A percentile compares a stretch with the other conserved stretches of the same genome.
These are phyloP conservation scores for Vitis hybrid DNA, from an alignment of 177 flowering plant genomes.

Conservation along the genomic window DNA sequence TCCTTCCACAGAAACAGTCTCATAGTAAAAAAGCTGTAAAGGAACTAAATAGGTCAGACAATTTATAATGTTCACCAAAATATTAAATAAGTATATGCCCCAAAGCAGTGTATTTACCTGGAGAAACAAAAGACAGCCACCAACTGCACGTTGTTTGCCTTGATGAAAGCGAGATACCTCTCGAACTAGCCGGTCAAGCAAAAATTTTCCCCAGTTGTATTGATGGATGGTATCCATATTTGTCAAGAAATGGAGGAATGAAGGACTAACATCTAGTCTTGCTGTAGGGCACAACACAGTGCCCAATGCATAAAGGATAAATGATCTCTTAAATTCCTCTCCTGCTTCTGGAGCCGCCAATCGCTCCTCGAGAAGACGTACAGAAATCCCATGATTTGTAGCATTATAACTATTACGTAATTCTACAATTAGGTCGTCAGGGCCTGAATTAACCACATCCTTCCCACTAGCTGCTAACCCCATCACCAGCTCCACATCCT, in stretches of 20 bases:
- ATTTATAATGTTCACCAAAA: background rate
- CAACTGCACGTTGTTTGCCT: constrained; percentile 47
- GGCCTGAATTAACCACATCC: constrained; percentile 47
- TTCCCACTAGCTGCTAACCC: constrained; percentile 43
- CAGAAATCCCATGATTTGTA: constrained; percentile 45
- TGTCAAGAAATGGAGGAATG: constrained; percentile 43
- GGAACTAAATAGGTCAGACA: background rate
- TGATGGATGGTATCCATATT: constrained; percentile 39
- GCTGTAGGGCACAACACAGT: constrained; percentile 47
- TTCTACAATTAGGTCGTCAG: constrained; percentile 35
- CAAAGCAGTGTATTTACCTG: constrained; percentile 26
- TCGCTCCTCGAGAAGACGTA: constrained; percentile 36
- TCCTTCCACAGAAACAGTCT: constrained; percentile 36
- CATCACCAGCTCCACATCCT: constrained; percentile 46
- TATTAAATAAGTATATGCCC: background rate
- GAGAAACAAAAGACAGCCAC: constrained; percentile 51
- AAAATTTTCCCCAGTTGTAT: constrained; percentile 46
- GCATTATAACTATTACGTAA: constrained; percentile 41
- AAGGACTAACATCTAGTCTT: constrained; percentile 46
- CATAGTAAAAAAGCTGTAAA: constrained; percentile 42
- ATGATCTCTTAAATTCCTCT: constrained; percentile 47
- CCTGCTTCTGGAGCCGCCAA: constrained; percentile 42
- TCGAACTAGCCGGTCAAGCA: constrained; percentile 44
- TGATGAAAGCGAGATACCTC: constrained; percentile 45
- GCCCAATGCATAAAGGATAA: constrained; percentile 44